These are phyloP conservation scores for Ascochyta pisi DNA, from an alignment of 2,329 filamentous ascomycete genomes.

Conservation along the genomic window DNA sequence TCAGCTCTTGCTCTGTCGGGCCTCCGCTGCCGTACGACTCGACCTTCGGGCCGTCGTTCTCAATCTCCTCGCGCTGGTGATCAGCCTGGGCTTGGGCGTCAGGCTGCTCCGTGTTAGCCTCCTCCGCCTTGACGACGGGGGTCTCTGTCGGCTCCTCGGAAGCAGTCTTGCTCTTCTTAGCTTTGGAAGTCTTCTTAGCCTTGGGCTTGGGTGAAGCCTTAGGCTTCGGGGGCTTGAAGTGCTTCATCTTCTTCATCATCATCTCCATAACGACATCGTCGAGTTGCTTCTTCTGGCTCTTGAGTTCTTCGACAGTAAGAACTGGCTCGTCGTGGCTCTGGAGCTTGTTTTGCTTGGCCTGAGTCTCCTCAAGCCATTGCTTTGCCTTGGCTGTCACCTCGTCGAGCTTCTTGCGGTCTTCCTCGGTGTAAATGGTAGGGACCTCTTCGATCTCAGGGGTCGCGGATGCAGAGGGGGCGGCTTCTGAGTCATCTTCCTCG, in stretches of 20 bases:
- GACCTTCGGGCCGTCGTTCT: conserved; percentile 25
- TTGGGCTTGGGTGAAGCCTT: conserved; percentile 45
- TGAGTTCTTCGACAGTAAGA: conserved; percentile 71
- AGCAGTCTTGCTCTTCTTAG: conserved; percentile 35
- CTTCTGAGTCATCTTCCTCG: conserved; percentile 69
- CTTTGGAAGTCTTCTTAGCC: conserved; percentile 38
- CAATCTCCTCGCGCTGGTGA: conserved; percentile 36
- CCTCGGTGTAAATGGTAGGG: conserved; percentile 68
- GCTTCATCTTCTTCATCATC: conserved; percentile 64
- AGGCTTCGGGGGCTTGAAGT: conserved; percentile 52
- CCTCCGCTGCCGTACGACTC: conserved; percentile 19
- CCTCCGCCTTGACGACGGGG: conserved; percentile 38
- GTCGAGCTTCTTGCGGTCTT: conserved; percentile 73
- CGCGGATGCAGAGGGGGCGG: conserved; percentile 48
- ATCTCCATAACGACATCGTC: conserved; percentile 74
- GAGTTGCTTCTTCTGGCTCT: conserved; percentile 72
- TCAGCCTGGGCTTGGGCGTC: conserved; percentile 33
- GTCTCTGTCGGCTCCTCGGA: conserved; percentile 27
- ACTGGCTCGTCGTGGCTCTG: conserved; percentile 72
- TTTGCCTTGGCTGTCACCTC: conserved; percentile 67
- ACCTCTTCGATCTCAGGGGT: conserved; percentile 38
- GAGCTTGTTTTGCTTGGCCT: conserved; percentile 74
- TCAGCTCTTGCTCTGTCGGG: conserved; percentile 41
- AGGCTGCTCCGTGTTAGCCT: conserved; percentile 34
- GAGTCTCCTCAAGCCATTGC: conserved; percentile 77